Evolutionary conservation across 805 yeast genomes (phyloP).

Genomic region (Metschnikowia koreensis): DNA sequence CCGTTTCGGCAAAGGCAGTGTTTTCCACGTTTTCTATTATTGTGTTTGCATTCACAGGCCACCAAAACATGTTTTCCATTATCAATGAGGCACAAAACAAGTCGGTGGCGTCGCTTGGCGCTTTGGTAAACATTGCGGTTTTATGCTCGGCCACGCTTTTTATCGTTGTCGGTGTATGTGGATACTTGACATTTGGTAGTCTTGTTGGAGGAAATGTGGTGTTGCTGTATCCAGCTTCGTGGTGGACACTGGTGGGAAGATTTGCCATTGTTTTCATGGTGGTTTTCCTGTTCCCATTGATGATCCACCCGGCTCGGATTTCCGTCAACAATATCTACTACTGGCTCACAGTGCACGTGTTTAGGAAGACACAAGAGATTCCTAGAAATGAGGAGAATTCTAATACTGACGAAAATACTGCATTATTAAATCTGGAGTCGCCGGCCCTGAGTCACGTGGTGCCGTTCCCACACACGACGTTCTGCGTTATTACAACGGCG

Average conservation of each 20-base stretch:
- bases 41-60: slow-evolving; percentile 94
- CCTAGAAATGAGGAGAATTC: neutral
- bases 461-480: slow-evolving; percentile 48
- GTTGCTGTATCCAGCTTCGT: slow-evolving; percentile 60
- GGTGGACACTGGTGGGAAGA: slow-evolving; percentile 74
- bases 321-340: slow-evolving; percentile 71
- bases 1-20: slow-evolving; percentile 47
- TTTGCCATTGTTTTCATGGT: slow-evolving; percentile 79
- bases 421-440: slow-evolving; percentile 7
- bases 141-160: slow-evolving; percentile 61
- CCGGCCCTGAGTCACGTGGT: slow-evolving; percentile 26
- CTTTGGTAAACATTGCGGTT: slow-evolving; percentile 53
- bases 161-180: slow-evolving; percentile 71
- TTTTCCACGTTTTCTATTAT: slow-evolving; percentile 77
- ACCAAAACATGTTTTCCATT: slow-evolving; percentile 89
- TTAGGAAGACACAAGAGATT: neutral
- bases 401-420: slow-evolving; percentile 10
- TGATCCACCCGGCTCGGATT: slow-evolving; percentile 86
- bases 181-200: slow-evolving; percentile 78
- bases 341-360: slow-evolving; percentile 33
- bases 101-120: slow-evolving; percentile 45
- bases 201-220: slow-evolving; percentile 71
- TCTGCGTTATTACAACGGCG: slow-evolving; percentile 46
- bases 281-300: slow-evolving; percentile 81
- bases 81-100: slow-evolving; percentile 72